Base-by-base conservation (phyloP, 208 protist genomes). In the Wallacemonas sp. region DNA sequence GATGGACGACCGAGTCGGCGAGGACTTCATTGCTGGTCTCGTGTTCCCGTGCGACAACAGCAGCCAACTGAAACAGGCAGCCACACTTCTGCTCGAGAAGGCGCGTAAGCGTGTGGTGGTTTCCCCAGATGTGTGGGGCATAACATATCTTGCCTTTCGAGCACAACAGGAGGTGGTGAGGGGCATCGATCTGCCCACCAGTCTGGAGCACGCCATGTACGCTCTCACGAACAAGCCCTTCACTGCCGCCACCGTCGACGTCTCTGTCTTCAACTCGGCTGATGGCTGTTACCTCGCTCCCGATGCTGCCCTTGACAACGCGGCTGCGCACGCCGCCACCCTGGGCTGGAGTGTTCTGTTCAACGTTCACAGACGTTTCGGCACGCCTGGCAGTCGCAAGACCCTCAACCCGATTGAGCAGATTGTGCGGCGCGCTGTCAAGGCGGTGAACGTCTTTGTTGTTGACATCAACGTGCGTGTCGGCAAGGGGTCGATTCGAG, bases 381-480 rank as follows among this genome's bases (percentile, higher is more conserved):
- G 91, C 45, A 94, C 88, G 31, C 82, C 78, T 21, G 91, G 91
- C 36, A 96, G 82, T 56, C 72, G 84, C 38, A 94, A 91, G 66
- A 63, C 88, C 11, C 78, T 94, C 55, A 87, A 93, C 66, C 91
- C 91, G 1, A 79, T 96, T 55, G 84, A 94, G 3, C 88, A 94
- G 55, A 93, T 96, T 62, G 82, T 96, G 26, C 85, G 88, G 3
- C 91, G 91, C 30, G 91, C 88, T 1, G 91, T 96, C 46, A 94
- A 94, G 75, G 84, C 84, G 17, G 91, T 96, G 17, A 96, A 96
- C 65, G 69, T 96, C 14, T 96, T 96, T 72, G 83, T 94, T 14
- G 86, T 96, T 11, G 91, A 96, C 62, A 91, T 96, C 51, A 80
- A 96, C 62, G 82, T 93, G 22, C 77, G 91, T 9, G 86, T 96